Conservation (phyloP, 2,329 filamentous ascomycete species). For the Trichoderma asperellum region DNA sequence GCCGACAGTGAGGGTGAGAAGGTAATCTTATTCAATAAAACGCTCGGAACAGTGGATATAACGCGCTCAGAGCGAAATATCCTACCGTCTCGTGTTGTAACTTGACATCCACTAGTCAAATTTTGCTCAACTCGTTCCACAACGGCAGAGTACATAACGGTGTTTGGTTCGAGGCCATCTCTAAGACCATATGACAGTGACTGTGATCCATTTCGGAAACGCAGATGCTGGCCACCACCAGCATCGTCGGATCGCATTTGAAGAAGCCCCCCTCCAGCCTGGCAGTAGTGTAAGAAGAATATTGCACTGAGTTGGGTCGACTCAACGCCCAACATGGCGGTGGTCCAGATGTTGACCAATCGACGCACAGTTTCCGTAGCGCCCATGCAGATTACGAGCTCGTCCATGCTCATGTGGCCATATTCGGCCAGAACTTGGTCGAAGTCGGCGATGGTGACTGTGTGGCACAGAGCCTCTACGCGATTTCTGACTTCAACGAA, state of each 20-base stretch:
- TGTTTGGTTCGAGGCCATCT: constrained; percentile 36
- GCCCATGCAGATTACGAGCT: constrained; percentile 1
- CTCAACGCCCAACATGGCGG: constrained; percentile 7
- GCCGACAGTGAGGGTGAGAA: constrained; percentile 39
- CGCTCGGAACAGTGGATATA: background rate
- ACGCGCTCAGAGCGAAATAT: background rate
- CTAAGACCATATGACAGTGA: background rate
- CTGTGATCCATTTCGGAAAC: constrained; percentile 3
- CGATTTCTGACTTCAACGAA: background rate
- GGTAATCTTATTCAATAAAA: constrained; percentile 30
- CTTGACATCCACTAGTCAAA: background rate
- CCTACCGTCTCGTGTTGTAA: background rate
- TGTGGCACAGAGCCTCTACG: constrained; percentile 3
- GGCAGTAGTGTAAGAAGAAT: constrained; percentile 19
- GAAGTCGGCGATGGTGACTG: background rate
- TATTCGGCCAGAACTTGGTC: background rate
- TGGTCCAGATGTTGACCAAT: constrained; percentile 18
- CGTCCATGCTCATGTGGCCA: constrained; percentile 12
- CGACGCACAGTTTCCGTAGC: background rate
- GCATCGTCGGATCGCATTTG: constrained; percentile 13
- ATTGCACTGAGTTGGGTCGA: constrained; percentile 8
- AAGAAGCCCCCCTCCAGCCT: constrained; percentile 1
- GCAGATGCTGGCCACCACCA: constrained; percentile 1
- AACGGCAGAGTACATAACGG: background rate
- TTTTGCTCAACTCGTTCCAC: constrained; percentile 2